Conservation (phyloP, 2,329 filamentous ascomycete genomes). For the Ambrosiella cleistominuta region DNA sequence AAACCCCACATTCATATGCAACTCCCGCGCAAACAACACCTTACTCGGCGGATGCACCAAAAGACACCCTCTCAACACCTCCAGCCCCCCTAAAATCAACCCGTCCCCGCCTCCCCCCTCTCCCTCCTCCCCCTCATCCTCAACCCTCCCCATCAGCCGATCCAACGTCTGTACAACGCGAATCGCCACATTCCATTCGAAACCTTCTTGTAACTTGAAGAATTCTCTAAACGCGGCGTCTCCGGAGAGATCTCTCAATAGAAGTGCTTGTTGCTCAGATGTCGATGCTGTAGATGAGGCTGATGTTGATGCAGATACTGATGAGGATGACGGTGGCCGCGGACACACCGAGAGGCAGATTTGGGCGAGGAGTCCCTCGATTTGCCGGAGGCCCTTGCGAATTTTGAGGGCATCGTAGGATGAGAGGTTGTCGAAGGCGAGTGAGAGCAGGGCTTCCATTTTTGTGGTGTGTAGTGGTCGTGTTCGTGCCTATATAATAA, state of each 20-base stretch:
- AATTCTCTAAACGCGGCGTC: conserved; percentile 91
- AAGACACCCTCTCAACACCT: conserved; percentile 74
- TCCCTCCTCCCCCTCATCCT: conserved; percentile 62
- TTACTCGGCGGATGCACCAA: conserved; percentile 83
- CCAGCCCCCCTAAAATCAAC: conserved; percentile 72
- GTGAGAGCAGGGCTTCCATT: conserved; percentile 84
- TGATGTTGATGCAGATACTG: background rate
- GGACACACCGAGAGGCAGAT: conserved; percentile 56
- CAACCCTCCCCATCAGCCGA: conserved; percentile 64
- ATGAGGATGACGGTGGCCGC: conserved; percentile 13
- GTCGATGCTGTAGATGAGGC: background rate
- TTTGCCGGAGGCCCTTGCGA: conserved; percentile 81
- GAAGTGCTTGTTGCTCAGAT: conserved; percentile 27
- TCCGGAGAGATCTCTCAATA: conserved; percentile 50
- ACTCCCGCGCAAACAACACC: conserved; percentile 68
- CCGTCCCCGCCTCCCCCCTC: conserved; percentile 72
- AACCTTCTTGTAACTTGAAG: conserved; percentile 90
- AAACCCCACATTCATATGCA: conserved; percentile 71
- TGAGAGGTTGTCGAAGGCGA: conserved; percentile 91
- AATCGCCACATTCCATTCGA: conserved; percentile 92
- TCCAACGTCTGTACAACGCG: conserved; percentile 75
- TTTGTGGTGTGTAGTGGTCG: background rate
- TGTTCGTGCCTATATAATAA: too few species aligned
- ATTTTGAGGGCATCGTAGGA: conserved; percentile 82
- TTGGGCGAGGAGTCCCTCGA: conserved; percentile 83